phyloP scores from a whole-genome alignment of 1,284 basidiomycete genomes.

The Austroboletus novae-zelandiae region DNA sequence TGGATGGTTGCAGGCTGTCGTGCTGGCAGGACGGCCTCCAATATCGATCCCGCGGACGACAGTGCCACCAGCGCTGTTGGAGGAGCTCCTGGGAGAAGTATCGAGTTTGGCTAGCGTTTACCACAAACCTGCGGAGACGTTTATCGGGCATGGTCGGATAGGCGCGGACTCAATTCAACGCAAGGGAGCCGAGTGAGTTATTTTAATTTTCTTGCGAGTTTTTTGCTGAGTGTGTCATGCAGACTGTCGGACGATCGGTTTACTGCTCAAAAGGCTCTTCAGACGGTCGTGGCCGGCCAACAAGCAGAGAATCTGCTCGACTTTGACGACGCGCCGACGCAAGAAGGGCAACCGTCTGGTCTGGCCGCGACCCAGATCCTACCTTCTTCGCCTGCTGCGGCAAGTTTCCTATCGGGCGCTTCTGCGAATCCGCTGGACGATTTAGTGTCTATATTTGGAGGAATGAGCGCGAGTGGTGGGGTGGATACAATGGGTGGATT shows the following conservation, averaged over 20 bases:
- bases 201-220: slow-evolving; percentile 11
- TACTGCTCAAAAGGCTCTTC: slow-evolving; percentile 79
- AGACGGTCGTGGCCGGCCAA: slow-evolving; percentile 87
- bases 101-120: slow-evolving; percentile 90
- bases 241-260: slow-evolving; percentile 62
- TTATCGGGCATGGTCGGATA: slow-evolving; percentile 82
- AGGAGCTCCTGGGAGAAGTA: slow-evolving; percentile 89
- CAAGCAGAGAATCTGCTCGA: slow-evolving; percentile 95
- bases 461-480: slow-evolving; percentile 31
- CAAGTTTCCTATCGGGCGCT: slow-evolving; percentile 64
- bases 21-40: slow-evolving; percentile 88
- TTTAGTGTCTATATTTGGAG: slow-evolving; percentile 84
- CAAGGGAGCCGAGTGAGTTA: slow-evolving; percentile 70
- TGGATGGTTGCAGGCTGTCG: slow-evolving; percentile 64
- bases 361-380: slow-evolving; percentile 72
- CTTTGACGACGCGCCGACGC: slow-evolving; percentile 74
- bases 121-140: slow-evolving; percentile 93
- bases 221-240: slow-evolving; percentile 1
- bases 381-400: slow-evolving; percentile 69
- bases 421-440: slow-evolving; percentile 88
- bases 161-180: slow-evolving; percentile 81
- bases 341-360: slow-evolving; percentile 60
- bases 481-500: slow-evolving; percentile 11
- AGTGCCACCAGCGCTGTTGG: slow-evolving; percentile 86
- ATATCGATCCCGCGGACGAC: slow-evolving; percentile 92